Base-by-base conservation (phyloP, 2,329 filamentous ascomycete species). In the Hyphodiscus sp. region DNA sequence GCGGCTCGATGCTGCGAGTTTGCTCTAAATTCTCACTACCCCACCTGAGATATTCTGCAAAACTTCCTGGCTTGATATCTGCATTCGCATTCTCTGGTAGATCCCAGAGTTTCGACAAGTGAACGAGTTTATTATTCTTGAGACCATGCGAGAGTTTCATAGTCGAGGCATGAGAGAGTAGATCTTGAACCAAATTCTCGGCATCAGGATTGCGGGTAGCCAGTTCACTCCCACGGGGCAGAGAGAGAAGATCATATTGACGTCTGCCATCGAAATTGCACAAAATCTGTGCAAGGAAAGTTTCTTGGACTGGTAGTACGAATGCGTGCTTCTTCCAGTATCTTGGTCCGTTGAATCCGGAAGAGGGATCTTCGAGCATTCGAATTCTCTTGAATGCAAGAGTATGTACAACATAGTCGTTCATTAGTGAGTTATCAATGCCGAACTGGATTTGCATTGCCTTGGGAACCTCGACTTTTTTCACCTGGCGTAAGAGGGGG, bases 21-120 rank as follows among this genome's bases (percentile, higher is more conserved):
- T 26, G 23, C 23, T 26, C 23, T 26, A 26, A 26, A 26, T 26
- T 3, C 8, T 26, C 23, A 20, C 49, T 46, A 18, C 26, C 49
- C 49, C 49, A 51, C 20, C 49, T 51, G 16, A 51, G 19, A 47
- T 51, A 20, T 3, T 20, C 49, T 5, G 49, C 42, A 18, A 45
- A 51, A 1, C 42, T 51, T 8, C 49, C 49, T 20, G 26, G 23
- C 19, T 46, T 47, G 26, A 44, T 51, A 26, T 51, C 49, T 20
- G 49, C 49, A 41, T 51, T 42, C 4, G 16, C 42, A 51, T 51
- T 51, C 26, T 47, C 49, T 11, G 49, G 29, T 19, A 46, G 20
- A 20, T 47, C 44, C 49, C 49, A 51, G 2, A 45, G 30, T 9
- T 29, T 46, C 2, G 49, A 42, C 20, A 51, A n/a, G 13, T 38